Conservation (phyloP, 257 asterid genomes). For the Hygrophila difformis region DNA sequence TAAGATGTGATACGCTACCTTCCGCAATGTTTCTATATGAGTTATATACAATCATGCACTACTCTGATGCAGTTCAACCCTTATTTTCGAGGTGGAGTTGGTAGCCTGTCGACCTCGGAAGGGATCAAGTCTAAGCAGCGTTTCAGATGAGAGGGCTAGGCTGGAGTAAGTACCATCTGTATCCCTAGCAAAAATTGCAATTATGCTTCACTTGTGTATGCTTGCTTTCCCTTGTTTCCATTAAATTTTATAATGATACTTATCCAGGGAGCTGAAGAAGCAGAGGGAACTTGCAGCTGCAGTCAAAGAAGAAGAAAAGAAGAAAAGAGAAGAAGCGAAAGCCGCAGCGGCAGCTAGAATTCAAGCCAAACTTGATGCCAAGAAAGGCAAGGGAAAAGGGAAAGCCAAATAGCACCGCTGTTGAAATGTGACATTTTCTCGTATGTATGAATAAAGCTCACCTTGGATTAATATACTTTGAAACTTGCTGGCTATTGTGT, state of each 20-base stretch:
- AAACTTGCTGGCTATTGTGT: too few species aligned
- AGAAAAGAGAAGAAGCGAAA: slow-evolving; percentile 98
- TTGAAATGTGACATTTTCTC: too few species aligned
- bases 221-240: not conserved
- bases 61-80: slow-evolving; percentile 67
- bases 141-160: slow-evolving; percentile 82
- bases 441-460: too few species aligned
- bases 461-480: too few species aligned
- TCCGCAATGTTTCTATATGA: too few species aligned
- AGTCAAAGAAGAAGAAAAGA: slow-evolving; percentile 84
- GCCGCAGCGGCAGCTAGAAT: slow-evolving; percentile 95
- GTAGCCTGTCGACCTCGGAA: slow-evolving; percentile 90
- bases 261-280: slow-evolving; percentile 74
- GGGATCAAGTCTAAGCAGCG: slow-evolving; percentile 86
- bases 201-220: not conserved
- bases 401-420: slow-evolving; percentile 35
- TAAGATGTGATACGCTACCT: too few species aligned
- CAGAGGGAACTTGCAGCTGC: slow-evolving; percentile 85
- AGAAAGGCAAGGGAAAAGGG: slow-evolving; percentile 95
- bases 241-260: not conserved
- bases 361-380: slow-evolving; percentile 90
- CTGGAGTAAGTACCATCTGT: slow-evolving; percentile 60
- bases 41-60: too few species aligned
- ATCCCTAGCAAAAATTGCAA: not conserved
- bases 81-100: slow-evolving; percentile 91